phyloP scores from a whole-genome alignment of 345 rosid species.

The Sonneratia alba region DNA sequence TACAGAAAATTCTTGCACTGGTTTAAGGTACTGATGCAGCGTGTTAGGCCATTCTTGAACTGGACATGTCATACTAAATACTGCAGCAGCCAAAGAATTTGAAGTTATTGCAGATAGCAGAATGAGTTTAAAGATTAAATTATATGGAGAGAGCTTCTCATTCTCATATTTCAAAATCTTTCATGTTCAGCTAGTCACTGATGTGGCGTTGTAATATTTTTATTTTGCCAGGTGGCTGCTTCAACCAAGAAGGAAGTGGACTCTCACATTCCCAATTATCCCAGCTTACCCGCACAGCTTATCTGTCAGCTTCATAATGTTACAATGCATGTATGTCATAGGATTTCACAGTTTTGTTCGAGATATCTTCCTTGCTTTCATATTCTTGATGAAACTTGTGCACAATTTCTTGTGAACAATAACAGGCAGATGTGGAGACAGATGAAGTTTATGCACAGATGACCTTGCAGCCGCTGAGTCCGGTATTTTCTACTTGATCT shows the following conservation, averaged over 20 bases:
- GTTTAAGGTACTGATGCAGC: not conserved
- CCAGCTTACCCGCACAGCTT: conserved; percentile 54
- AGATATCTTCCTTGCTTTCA: not conserved
- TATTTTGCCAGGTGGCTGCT: conserved; percentile 46
- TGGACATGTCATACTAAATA: not conserved
- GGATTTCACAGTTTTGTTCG: not conserved
- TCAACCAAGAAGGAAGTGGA: conserved; percentile 48
- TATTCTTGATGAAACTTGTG: conserved; percentile 2
- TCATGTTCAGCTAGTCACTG: not conserved
- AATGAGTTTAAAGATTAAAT: not conserved
- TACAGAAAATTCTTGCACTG: not conserved
- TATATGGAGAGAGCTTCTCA: not conserved
- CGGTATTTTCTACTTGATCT: conserved; percentile 14
- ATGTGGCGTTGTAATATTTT: conserved; percentile 4
- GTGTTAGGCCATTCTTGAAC: not conserved
- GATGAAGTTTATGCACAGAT: conserved; percentile 82
- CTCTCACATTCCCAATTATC: conserved; percentile 60
- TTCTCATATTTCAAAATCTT: not conserved
- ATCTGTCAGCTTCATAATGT: conserved; percentile 69
- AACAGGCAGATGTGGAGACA: conserved; percentile 67
- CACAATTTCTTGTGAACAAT: conserved; percentile 8
- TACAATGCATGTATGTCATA: conserved; percentile 46
- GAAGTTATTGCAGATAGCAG: not conserved
- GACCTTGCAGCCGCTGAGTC: conserved; percentile 61
- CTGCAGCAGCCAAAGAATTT: not conserved